Percentiles rank a stretch among this genome's conserved stretches.
Conservation (phyloP, 441 rosid species). For the Eruca vesicaria region DNA sequence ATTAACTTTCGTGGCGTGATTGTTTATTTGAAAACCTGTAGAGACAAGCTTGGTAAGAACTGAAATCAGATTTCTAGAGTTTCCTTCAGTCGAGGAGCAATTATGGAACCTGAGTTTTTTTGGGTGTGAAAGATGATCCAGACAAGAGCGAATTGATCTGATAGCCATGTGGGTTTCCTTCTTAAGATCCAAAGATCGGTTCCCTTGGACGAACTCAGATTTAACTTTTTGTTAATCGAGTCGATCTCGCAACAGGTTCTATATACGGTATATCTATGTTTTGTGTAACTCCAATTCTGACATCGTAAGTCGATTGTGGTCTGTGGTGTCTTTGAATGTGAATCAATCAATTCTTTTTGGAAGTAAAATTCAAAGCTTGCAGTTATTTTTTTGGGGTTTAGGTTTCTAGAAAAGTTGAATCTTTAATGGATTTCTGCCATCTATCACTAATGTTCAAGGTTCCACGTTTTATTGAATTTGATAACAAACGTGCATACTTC, state of each 20-base stretch:
- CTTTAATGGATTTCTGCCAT: neutral
- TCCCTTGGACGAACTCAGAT: constrained; percentile 89
- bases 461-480: no score
- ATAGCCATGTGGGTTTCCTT: constrained; percentile 90
- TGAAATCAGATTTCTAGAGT: constrained; percentile 14
- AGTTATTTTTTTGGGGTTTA: neutral
- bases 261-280: neutral
- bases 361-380: neutral
- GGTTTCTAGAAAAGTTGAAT: neutral
- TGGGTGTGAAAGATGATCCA: constrained; percentile 37
- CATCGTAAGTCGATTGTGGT: neutral
- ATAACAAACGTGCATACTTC: no score
- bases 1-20: neutral
- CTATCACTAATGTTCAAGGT: neutral
- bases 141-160: constrained; percentile 37
- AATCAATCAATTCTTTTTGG: neutral
- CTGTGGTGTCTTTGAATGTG: neutral
- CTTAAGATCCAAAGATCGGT: constrained; percentile 93
- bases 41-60: constrained; percentile 2
- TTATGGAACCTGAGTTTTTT: constrained; percentile 27
- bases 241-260: neutral
- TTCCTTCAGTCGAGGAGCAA: constrained; percentile 2
- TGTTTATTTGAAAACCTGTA: neutral
- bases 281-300: neutral
- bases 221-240: neutral